A percentile compares a stretch with the other conserved stretches of the same genome.
phyloP scores from a whole-genome alignment of 768 basidiomycete species.

The Suillus tomentosus region DNA sequence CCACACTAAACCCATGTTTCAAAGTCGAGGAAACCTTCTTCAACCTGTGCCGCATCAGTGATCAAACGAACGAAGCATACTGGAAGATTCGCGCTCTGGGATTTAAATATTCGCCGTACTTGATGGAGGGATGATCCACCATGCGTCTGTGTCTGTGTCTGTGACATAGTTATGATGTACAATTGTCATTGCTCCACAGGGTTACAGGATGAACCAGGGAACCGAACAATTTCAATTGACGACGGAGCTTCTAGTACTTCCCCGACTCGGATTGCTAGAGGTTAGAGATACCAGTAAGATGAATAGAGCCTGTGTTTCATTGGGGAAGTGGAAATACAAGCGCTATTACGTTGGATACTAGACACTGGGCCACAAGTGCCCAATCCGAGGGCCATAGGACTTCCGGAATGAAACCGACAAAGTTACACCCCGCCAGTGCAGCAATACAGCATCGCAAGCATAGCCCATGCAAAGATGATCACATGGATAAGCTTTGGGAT shows the following conservation, averaged over 20 bases:
- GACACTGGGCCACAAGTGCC: not conserved
- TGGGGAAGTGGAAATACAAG: not conserved
- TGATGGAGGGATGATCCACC: not conserved
- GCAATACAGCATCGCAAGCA: not conserved
- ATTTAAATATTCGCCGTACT: not conserved
- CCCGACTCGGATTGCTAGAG: not conserved
- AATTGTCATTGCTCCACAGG: too few species aligned
- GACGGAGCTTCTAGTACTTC: not conserved
- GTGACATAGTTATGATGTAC: not conserved
- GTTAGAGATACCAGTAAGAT: not conserved
- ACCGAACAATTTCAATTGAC: not conserved
- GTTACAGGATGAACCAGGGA: not conserved
- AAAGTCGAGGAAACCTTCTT: constrained; percentile 5
- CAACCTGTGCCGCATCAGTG: not conserved
- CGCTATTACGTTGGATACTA: not conserved
- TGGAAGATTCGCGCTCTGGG: not conserved
- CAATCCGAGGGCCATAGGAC: not conserved
- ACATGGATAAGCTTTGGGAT: not conserved
- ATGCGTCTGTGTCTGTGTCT: not conserved
- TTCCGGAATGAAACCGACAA: constrained; percentile 3
- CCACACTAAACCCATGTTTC: constrained; percentile 5
- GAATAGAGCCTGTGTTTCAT: not conserved
- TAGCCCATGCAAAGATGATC: constrained; percentile 4
- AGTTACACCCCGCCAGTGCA: not conserved
- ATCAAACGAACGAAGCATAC: not conserved